Conservation (phyloP, 345 rosid species). For the Kernera saxatilis region DNA sequence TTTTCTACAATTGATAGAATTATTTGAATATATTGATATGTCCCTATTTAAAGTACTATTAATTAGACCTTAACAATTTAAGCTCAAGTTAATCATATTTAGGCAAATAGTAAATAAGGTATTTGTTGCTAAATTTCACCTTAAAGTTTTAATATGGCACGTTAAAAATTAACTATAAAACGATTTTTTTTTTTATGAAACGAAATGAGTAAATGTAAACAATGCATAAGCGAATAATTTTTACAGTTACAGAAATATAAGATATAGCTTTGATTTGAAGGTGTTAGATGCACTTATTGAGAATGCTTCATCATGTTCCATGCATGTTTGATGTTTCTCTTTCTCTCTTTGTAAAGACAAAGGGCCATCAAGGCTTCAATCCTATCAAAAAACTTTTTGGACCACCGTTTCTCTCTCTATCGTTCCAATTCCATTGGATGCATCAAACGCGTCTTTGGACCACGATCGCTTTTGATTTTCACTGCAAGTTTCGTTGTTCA, state of each 20-base stretch:
- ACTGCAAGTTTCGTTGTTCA: slow-evolving; percentile 6
- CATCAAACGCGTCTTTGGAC: slow-evolving; percentile 23
- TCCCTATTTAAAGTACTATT: neutral
- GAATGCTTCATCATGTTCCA: neutral
- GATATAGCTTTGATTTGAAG: neutral
- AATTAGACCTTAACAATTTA: neutral
- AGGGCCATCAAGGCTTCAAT: slow-evolving; percentile 10
- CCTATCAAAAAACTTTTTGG: slow-evolving; percentile 18
- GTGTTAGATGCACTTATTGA: slow-evolving; percentile 6
- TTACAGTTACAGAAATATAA: neutral
- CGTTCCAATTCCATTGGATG: slow-evolving; percentile 22
- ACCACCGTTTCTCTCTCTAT: slow-evolving; percentile 8
- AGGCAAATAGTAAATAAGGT: neutral
- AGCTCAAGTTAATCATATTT: neutral
- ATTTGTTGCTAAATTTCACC: neutral
- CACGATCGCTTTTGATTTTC: slow-evolving; percentile 15
- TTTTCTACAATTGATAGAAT: neutral
- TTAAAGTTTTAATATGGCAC: neutral
- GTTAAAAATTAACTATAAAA: neutral
- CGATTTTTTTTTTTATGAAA: neutral
- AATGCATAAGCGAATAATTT: too few species aligned
- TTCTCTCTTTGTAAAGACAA: slow-evolving; percentile 20
- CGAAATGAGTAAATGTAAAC: neutral
- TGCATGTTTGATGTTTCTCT: slow-evolving; percentile 26
- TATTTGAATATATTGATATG: neutral